Percentiles rank a stretch among this genome's conserved stretches.
phyloP scores from a whole-genome alignment of 2,329 filamentous ascomycete species.

The Hypoxylon sp. region DNA sequence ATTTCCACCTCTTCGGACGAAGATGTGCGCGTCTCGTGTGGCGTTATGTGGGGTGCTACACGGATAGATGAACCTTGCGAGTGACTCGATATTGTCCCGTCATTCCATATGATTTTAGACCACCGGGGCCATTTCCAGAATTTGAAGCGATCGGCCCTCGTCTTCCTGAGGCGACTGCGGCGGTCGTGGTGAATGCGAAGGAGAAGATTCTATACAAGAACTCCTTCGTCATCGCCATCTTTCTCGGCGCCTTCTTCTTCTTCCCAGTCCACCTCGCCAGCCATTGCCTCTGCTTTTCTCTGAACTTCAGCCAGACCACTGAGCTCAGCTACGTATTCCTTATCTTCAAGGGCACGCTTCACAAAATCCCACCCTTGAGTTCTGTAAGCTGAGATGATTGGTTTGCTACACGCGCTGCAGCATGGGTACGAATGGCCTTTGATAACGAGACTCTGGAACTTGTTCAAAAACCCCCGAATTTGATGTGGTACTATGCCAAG shows the following conservation, averaged over 20 bases:
- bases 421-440: conserved; percentile 81
- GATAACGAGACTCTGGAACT: conserved; percentile 80
- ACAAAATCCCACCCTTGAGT: conserved; percentile 81
- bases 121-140: conserved; percentile 48
- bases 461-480: conserved; percentile 81
- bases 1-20: conserved; percentile 36
- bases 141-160: conserved; percentile 45
- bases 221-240: conserved; percentile 53
- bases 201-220: conserved; percentile 51
- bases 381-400: conserved; percentile 76
- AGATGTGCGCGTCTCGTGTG: conserved; percentile 27
- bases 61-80: conserved; percentile 30
- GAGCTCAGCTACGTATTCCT: conserved; percentile 83
- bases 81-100: conserved; percentile 18
- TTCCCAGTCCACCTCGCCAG: conserved; percentile 53
- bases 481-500: conserved; percentile 82
- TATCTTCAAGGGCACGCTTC: conserved; percentile 78
- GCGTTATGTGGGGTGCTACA: conserved; percentile 33
- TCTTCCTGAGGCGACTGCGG: conserved; percentile 40
- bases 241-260: conserved; percentile 50
- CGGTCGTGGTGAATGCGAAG: conserved; percentile 42
- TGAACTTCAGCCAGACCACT: conserved; percentile 54
- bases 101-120: conserved; percentile 43
- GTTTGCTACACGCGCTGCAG: conserved; percentile 83
- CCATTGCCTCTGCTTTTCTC: conserved; percentile 50